Evolutionary conservation across 139 green algal genomes (phyloP).

Genomic region (Chlorella vulgaris): DNA sequence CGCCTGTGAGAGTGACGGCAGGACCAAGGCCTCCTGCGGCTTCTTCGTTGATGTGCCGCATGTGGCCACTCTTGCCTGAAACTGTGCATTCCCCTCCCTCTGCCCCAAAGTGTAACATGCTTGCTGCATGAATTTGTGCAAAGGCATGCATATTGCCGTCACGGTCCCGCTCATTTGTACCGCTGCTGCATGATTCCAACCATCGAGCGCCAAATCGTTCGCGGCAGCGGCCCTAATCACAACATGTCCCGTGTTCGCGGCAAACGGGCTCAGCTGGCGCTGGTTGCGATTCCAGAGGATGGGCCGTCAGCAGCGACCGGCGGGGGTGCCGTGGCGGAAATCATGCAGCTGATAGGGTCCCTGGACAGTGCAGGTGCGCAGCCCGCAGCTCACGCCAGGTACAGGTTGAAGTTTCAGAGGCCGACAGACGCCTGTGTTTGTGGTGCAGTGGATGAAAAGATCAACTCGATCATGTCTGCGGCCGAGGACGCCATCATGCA

Average conservation of each 20-base stretch:
- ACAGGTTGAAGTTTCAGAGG: not conserved
- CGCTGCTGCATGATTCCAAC: no score
- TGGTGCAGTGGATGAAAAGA: conserved; percentile 44
- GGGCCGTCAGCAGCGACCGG: not conserved
- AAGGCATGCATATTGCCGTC: no score
- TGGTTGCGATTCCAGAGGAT: conserved; percentile 5
- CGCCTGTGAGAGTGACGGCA: conserved; percentile 38
- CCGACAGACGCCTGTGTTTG: not conserved
- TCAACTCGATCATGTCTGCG: conserved; percentile 29
- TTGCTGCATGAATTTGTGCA: no score
- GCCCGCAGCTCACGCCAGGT: not conserved
- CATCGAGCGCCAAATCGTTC: not conserved
- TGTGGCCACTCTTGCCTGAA: no score
- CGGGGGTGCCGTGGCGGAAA: conserved; percentile 3
- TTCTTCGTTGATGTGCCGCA: conserved; percentile 16
- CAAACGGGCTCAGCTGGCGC: conserved; percentile 11
- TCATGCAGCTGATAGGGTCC: conserved; percentile 23
- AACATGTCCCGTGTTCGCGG: conserved; percentile 10
- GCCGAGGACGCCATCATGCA: conserved; percentile 37
- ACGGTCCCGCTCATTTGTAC: no score
- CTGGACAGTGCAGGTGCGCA: conserved; percentile 9
- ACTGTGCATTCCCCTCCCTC: no score
- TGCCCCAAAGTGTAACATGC: no score
- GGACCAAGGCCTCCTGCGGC: conserved; percentile 15
- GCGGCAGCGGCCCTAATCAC: not conserved